A percentile compares a stretch with the other conserved stretches of the same genome.
Conservation (phyloP, 495 filamentous ascomycete species). For the Penicillium fimorum region DNA sequence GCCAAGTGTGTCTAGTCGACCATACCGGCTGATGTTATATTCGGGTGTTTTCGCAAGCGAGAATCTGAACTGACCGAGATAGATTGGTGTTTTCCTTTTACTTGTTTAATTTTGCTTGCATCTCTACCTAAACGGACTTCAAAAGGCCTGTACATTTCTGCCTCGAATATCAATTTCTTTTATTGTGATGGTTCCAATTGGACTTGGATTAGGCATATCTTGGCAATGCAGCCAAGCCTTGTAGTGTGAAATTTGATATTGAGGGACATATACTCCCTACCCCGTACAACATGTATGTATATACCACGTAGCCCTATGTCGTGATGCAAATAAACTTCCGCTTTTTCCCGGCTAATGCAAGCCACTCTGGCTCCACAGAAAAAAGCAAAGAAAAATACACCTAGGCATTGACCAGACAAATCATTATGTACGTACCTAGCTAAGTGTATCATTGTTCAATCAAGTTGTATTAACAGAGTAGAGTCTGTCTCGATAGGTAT, state of each 20-base stretch:
- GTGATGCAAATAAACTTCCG: neutral
- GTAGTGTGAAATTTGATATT: neutral
- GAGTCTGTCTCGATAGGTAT: neutral
- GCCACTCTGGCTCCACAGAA: conserved; percentile 1
- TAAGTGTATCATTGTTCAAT: neutral
- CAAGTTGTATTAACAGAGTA: neutral
- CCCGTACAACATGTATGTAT: neutral
- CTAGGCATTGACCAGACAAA: neutral
- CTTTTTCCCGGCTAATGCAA: neutral
- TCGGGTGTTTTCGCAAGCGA: conserved; percentile 31
- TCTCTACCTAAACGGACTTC: conserved; percentile 12
- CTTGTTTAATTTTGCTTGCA: conserved; percentile 28
- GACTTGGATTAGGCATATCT: neutral
- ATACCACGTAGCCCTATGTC: neutral
- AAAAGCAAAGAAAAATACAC: neutral
- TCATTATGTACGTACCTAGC: no score
- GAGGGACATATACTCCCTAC: no score
- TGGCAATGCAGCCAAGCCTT: neutral
- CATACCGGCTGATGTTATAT: conserved; percentile 18
- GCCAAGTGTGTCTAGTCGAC: conserved; percentile 11
- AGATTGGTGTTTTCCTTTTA: conserved; percentile 28
- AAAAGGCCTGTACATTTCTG: conserved; percentile 27
- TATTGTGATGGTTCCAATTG: neutral
- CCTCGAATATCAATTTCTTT: neutral
- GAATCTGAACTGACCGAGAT: conserved; percentile 31